Evolutionary conservation across 2,329 filamentous ascomycete species (phyloP).

Genomic region (Trichoderma guizhouense): DNA sequence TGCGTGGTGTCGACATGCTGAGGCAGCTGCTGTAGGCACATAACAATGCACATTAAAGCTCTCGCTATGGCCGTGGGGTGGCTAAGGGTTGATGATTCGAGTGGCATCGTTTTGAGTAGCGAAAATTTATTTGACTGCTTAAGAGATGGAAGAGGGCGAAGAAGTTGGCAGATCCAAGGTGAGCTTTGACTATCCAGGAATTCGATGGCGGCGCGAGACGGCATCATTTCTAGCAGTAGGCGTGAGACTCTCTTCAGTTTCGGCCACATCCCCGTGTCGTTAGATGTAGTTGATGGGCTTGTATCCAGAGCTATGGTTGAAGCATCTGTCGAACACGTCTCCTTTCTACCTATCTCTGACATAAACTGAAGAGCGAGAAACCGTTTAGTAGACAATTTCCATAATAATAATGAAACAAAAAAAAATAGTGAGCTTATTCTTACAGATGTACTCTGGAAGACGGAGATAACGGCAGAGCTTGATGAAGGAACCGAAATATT

Average conservation of each 20-base stretch:
- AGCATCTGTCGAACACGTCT: background rate
- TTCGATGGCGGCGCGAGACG: background rate
- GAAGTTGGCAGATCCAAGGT: constrained; percentile 11
- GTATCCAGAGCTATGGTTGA: background rate
- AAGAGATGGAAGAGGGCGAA: constrained; percentile 13
- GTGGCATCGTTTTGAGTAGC: constrained; percentile 13
- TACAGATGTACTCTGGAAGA: constrained; percentile 13
- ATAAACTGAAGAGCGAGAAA: background rate
- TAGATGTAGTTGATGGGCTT: background rate
- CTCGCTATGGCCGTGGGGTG: constrained; percentile 7
- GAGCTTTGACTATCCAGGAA: constrained; percentile 8
- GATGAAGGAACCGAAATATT: background rate
- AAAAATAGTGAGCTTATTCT: background rate
- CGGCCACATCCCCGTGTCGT: background rate
- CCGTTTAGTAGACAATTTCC: background rate
- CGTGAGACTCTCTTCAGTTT: background rate
- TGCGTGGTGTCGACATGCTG: background rate
- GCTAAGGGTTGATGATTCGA: background rate
- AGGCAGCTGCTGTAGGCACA: constrained; percentile 14
- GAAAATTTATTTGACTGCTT: background rate
- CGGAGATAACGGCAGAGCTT: background rate
- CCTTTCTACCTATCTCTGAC: background rate
- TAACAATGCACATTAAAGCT: constrained; percentile 4
- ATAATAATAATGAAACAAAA: too few species aligned
- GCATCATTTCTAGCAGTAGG: background rate